Evolutionary conservation across 2,329 filamentous ascomycete genomes (phyloP), one percentile per base, ranked within the genome.

Genomic region (Dothistroma septosporum): DNA sequence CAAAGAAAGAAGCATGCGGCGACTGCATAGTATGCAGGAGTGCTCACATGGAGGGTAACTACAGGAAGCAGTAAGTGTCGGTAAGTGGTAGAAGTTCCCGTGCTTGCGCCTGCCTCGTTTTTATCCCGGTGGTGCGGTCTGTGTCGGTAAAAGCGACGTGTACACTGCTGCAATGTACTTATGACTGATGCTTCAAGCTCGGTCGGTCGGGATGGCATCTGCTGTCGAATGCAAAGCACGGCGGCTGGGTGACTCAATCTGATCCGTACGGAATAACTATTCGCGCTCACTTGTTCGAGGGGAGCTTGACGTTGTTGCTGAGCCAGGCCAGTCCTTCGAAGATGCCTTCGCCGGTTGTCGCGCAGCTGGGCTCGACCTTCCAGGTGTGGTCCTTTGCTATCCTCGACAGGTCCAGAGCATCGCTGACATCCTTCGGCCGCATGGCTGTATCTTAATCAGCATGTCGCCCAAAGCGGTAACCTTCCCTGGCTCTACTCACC

Each of bases 401-500:
- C 66, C 77, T 76, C 59, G 79, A 75, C 47, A 82, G 74, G 66
- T 80, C 76, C 35, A 82, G 76, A 61, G 73, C 72, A 58, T 80
- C 76, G 24, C 77, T 79, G 49, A 82, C 78, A 64, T 82, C 78
- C 67, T 81, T 78, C 46, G 79, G 79, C 66, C 75, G 72, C 78
- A 82, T 80, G 12, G 79, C 78, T 79, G 64, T 58, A 44, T 12
- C 35, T 12, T 49, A 14, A 50, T 61, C 32, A 67, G 59, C 41
- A 46, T 58, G 11, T 47, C 21, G 9, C 1, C 16, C 16, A 49
- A 31, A 57, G 11, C 16, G 12, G 44, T 14, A 33, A 2, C 21
- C 31, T 28, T 22, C 31, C 28, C 44, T 16, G 9, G 31, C 22
- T 9, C n/a, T 28, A 85, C 92, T 78, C 84, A 97, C 94, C 72